Percentiles rank a stretch among this genome's conserved stretches.
Evolutionary conservation across 2,329 filamentous ascomycete genomes (phyloP).

Genomic region (Xylaria sp.): DNA sequence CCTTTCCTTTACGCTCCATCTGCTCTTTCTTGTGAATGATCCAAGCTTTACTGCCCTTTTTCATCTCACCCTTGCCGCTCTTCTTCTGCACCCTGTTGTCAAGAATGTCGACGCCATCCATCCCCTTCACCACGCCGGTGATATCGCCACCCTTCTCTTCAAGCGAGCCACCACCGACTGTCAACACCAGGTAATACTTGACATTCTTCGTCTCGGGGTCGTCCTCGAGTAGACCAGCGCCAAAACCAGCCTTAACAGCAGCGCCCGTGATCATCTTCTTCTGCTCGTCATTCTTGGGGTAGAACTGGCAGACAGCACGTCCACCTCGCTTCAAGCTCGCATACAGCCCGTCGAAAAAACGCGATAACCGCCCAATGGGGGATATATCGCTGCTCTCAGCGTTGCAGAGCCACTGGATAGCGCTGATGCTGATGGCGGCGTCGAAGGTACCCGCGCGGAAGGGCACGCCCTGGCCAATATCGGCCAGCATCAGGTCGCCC

Average conservation of each 20-base stretch:
- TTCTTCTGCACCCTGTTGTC: constrained; percentile 66
- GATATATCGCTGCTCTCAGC: constrained; percentile 87
- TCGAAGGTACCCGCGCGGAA: constrained; percentile 94
- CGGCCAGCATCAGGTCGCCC: constrained; percentile 90
- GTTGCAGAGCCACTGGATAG: constrained; percentile 98
- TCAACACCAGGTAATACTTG: constrained; percentile 95
- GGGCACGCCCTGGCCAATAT: constrained; percentile 94
- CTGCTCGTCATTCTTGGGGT: constrained; percentile 93
- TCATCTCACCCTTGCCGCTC: constrained; percentile 58
- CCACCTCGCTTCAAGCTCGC: constrained; percentile 82
- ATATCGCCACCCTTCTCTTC: constrained; percentile 74
- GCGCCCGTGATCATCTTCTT: constrained; percentile 90
- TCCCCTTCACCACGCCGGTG: constrained; percentile 83
- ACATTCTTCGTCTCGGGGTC: constrained; percentile 95
- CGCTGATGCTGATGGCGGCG: constrained; percentile 91
- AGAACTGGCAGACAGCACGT: constrained; percentile 94
- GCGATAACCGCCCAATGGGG: constrained; percentile 74
- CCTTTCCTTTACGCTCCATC: constrained; percentile 92
- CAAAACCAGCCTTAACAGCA: constrained; percentile 92
- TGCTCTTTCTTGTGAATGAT: constrained; percentile 88
- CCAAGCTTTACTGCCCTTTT: constrained; percentile 86
- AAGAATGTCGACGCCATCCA: constrained; percentile 85
- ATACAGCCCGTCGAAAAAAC: constrained; percentile 95
- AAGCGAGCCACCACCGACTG: constrained; percentile 70
- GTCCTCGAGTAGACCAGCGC: constrained; percentile 92